These are phyloP conservation scores for Phallus indusiatus DNA, from an alignment of 768 basidiomycete genomes.

Conservation along the genomic window DNA sequence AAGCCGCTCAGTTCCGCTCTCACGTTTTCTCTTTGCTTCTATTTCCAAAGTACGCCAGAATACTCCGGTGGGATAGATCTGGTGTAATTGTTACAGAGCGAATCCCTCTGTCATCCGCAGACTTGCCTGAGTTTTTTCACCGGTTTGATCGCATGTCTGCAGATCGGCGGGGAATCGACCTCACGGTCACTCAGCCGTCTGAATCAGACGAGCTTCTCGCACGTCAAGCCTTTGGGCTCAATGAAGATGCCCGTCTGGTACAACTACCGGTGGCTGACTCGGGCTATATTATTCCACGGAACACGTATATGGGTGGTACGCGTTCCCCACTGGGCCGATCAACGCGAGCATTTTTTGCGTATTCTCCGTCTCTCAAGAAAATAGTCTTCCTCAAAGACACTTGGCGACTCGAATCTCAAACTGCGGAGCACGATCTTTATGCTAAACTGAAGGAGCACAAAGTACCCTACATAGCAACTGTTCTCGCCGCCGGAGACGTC, in stretches of 20 bases:
- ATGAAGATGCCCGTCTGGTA: neutral
- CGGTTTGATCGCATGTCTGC: neutral
- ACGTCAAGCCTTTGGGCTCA: neutral
- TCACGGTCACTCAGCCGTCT: neutral
- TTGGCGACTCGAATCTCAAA: neutral
- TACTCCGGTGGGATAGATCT: neutral
- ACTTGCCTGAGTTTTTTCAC: neutral
- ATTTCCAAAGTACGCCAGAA: neutral
- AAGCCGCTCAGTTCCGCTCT: neutral
- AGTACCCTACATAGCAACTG: neutral
- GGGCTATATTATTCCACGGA: neutral
- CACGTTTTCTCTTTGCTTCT: neutral
- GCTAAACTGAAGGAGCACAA: neutral
- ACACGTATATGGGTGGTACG: neutral
- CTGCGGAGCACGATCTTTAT: neutral
- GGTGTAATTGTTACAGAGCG: neutral
- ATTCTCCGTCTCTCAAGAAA: neutral
- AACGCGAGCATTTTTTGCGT: neutral
- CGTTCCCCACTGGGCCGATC: neutral
- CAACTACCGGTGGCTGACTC: neutral
- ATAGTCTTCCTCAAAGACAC: neutral
- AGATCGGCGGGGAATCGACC: neutral
- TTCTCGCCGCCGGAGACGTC: neutral
- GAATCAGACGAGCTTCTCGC: neutral
- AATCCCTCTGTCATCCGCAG: neutral